phyloP scores from a whole-genome alignment of 2,329 filamentous ascomycete species.

The Colletotrichum caudatum region DNA sequence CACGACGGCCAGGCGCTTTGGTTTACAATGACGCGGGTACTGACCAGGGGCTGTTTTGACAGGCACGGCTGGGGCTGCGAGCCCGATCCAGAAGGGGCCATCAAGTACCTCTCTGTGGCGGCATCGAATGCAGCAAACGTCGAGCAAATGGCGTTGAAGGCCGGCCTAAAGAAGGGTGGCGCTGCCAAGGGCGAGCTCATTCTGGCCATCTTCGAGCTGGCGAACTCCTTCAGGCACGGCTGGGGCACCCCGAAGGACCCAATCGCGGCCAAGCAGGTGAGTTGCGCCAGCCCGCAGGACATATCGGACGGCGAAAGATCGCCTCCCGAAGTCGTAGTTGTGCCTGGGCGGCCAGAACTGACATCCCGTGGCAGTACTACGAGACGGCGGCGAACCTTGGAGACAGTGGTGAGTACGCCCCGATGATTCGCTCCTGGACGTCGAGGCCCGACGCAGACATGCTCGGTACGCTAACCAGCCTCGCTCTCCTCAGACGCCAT shows the following conservation, averaged over 20 bases:
- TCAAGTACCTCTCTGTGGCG: constrained; percentile 87
- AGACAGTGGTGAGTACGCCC: constrained; percentile 74
- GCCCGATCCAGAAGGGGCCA: constrained; percentile 77
- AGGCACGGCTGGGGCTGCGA: constrained; percentile 95
- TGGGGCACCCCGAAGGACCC: constrained; percentile 93
- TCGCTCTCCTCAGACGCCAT: constrained; percentile 77
- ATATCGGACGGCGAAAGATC: background rate
- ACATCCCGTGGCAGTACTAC: constrained; percentile 76
- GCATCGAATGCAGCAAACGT: constrained; percentile 91
- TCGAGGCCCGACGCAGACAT: constrained; percentile 29
- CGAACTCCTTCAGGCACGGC: constrained; percentile 91
- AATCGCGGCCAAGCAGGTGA: constrained; percentile 80
- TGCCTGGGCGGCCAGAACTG: constrained; percentile 15
- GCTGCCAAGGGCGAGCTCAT: constrained; percentile 96
- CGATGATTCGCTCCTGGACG: constrained; percentile 8
- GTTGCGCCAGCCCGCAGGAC: constrained; percentile 45
- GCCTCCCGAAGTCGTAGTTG: background rate
- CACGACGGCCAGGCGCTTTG: constrained; percentile 9
- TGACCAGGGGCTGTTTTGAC: constrained; percentile 40
- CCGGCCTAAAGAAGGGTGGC: constrained; percentile 92
- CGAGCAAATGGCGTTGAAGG: constrained; percentile 85
- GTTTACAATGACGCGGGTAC: constrained; percentile 17
- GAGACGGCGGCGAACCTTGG: constrained; percentile 97
- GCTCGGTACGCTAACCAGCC: constrained; percentile 37
- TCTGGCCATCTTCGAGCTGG: constrained; percentile 94